Evolutionary conservation across 495 filamentous ascomycete species (phyloP).

Genomic region (Ascobolus immersus): DNA sequence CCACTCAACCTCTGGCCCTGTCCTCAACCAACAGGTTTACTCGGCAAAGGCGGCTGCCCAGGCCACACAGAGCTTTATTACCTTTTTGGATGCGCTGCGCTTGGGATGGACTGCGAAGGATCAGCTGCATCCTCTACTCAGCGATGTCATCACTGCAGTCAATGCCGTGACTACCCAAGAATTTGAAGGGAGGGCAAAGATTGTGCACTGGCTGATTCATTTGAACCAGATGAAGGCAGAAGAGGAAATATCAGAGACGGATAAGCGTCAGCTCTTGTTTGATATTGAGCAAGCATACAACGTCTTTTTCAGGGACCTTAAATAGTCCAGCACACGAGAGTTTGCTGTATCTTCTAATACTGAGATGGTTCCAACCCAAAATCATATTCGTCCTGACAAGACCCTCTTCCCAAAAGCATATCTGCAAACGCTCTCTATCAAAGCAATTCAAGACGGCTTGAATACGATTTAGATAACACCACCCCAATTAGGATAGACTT

Average conservation of each 20-base stretch:
- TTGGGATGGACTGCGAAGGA: slow-evolving; percentile 81
- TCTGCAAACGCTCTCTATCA: no score
- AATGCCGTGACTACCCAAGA: slow-evolving; percentile 65
- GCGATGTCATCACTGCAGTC: slow-evolving; percentile 82
- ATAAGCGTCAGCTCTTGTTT: slow-evolving; percentile 47
- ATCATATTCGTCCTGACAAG: no score
- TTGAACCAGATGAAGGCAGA: slow-evolving; percentile 93
- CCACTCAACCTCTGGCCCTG: slow-evolving; percentile 20
- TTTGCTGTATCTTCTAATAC: no score
- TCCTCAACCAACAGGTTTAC: slow-evolving; percentile 16
- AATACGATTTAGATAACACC: no score
- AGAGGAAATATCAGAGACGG: slow-evolving; percentile 67
- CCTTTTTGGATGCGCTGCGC: slow-evolving; percentile 78
- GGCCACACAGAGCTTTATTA: slow-evolving; percentile 95
- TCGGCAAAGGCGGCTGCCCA: slow-evolving; percentile 26
- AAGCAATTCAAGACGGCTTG: no score
- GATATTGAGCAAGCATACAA: slow-evolving; percentile 17
- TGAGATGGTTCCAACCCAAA: no score
- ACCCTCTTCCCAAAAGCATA: no score
- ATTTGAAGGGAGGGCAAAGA: slow-evolving; percentile 84
- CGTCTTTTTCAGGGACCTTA: slow-evolving; percentile 8
- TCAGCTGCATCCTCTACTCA: slow-evolving; percentile 73
- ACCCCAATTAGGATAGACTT: no score
- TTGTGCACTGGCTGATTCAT: slow-evolving; percentile 91
- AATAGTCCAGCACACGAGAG: no score